phyloP scores from a whole-genome alignment of 2,329 filamentous ascomycete genomes.

The Trichoderma afroharzianum region DNA sequence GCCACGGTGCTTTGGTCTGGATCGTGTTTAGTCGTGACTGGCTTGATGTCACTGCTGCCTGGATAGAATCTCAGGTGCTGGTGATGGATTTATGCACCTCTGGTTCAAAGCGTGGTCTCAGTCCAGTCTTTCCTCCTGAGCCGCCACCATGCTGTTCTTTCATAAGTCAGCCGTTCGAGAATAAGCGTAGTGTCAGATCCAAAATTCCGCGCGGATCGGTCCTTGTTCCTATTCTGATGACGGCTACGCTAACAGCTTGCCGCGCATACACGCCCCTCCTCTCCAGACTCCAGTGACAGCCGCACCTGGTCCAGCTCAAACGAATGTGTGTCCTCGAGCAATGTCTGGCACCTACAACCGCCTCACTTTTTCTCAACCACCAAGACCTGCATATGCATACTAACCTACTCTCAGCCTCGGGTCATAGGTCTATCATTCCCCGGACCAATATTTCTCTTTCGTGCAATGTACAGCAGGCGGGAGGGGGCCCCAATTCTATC shows the following conservation, averaged over 20 bases:
- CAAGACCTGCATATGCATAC: not conserved
- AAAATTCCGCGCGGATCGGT: not conserved
- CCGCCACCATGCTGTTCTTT: not conserved
- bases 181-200: conserved; percentile 8
- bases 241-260: not conserved
- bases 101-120: not conserved
- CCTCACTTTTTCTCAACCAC: not conserved
- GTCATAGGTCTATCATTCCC: not conserved
- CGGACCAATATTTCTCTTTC: not conserved
- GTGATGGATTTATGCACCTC: not conserved
- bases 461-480: not conserved
- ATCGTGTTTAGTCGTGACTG: not conserved
- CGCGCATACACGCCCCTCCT: not conserved
- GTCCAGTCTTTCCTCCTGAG: not conserved
- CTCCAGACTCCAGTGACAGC: not conserved
- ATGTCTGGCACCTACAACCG: not conserved
- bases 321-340: not conserved
- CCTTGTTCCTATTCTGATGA: not conserved
- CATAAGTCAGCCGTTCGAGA: not conserved
- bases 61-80: not conserved
- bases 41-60: not conserved
- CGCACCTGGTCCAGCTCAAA: not conserved
- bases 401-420: not conserved
- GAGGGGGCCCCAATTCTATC: not conserved
- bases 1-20: not conserved